phyloP scores from a whole-genome alignment of 768 basidiomycete genomes.

The Mrakia gelida region DNA sequence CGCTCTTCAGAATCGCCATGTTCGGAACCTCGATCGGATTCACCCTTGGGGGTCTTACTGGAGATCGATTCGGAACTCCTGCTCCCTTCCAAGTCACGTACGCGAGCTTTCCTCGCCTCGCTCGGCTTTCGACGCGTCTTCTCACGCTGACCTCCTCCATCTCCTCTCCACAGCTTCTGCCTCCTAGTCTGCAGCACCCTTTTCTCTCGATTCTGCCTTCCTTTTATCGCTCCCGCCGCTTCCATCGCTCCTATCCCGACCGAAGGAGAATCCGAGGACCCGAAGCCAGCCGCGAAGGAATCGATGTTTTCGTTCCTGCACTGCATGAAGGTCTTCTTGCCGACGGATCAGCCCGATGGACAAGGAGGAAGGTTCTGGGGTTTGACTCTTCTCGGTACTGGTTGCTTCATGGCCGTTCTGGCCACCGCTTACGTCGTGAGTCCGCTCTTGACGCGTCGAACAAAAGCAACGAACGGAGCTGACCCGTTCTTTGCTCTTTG shows the following conservation, averaged over 20 bases:
- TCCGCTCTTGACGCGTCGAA: not conserved
- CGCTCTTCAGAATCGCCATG: conserved; percentile 30
- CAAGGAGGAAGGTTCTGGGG: conserved; percentile 30
- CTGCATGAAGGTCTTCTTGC: conserved; percentile 39
- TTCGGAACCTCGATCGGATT: conserved; percentile 37
- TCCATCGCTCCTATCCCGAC: not conserved
- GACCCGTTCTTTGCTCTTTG: not conserved
- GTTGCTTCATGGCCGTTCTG: conserved; percentile 40
- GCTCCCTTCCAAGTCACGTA: conserved; percentile 41
- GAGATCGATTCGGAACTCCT: conserved; percentile 34
- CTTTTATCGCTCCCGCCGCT: conserved; percentile 38
- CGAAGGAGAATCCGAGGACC: not conserved
- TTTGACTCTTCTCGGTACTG: conserved; percentile 36
- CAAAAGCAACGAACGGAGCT: not conserved
- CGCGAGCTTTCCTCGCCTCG: not conserved
- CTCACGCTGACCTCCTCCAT: not conserved
- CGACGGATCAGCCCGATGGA: conserved; percentile 21
- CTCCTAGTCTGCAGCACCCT: conserved; percentile 39
- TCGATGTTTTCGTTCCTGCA: conserved; percentile 33
- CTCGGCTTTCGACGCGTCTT: not conserved
- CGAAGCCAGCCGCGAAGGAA: conserved; percentile 28
- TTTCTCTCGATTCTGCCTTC: conserved; percentile 39
- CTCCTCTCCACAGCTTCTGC: conserved; percentile 26
- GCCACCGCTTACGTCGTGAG: conserved; percentile 40
- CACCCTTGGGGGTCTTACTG: conserved; percentile 35